These are phyloP conservation scores for Hyaloscypha finlandica DNA, from an alignment of 495 filamentous ascomycete species.

Conservation along the genomic window DNA sequence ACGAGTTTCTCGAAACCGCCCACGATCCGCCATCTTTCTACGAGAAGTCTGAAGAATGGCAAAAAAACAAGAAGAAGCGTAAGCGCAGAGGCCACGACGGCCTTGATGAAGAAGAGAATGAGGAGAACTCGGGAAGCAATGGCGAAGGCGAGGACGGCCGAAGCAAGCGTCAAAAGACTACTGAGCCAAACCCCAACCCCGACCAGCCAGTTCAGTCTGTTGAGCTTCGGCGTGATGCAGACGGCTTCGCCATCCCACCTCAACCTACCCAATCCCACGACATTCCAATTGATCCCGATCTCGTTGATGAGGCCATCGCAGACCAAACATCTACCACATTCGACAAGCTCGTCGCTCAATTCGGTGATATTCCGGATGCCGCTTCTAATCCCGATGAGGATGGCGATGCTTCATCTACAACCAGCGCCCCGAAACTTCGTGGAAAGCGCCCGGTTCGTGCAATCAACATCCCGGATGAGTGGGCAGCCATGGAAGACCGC, in stretches of 20 bases:
- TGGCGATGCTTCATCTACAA: conserved; percentile 2
- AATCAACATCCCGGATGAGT: conserved; percentile 41
- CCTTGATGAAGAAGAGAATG: conserved; percentile 13
- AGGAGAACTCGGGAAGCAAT: conserved; percentile 14
- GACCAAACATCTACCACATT: not conserved
- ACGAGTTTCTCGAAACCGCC: conserved; percentile 49
- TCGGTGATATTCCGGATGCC: conserved; percentile 5
- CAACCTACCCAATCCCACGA: conserved; percentile 29
- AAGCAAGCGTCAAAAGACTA: conserved; percentile 25
- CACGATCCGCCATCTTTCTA: conserved; percentile 85
- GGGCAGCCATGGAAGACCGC: conserved; percentile 48
- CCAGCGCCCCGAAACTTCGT: not conserved
- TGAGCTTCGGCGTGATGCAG: conserved; percentile 45
- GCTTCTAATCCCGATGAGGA: conserved; percentile 6
- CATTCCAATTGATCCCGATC: conserved; percentile 40
- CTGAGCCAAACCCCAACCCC: not conserved
- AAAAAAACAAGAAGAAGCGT: conserved; percentile 51
- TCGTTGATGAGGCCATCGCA: conserved; percentile 10
- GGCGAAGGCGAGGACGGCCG: conserved; percentile 5
- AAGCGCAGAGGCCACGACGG: conserved; percentile 41
- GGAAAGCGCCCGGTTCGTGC: conserved; percentile 22
- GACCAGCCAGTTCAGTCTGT: conserved; percentile 15
- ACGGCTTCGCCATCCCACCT: conserved; percentile 56
- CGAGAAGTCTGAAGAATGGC: conserved; percentile 54
- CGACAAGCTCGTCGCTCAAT: conserved; percentile 13